phyloP scores from a whole-genome alignment of 2,329 filamentous ascomycete species.

The Colletotrichum endophyticum region DNA sequence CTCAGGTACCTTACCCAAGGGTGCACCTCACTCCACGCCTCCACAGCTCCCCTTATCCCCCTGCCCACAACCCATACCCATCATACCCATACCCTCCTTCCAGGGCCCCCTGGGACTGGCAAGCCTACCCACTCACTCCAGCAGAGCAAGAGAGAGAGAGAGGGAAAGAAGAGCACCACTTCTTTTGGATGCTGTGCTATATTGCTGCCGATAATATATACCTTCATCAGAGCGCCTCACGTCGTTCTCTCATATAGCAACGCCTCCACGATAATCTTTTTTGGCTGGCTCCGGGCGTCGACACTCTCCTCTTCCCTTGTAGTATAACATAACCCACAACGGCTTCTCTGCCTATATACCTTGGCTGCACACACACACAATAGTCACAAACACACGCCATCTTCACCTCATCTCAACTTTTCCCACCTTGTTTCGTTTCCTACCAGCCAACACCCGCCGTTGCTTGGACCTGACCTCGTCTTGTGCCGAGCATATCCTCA shows the following conservation, averaged over 20 bases:
- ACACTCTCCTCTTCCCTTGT: constrained; percentile 4
- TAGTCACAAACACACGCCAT: background rate
- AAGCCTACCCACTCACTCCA: background rate
- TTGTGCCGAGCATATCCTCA: constrained; percentile 2
- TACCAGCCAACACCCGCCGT: background rate
- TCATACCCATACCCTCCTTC: constrained; percentile 13
- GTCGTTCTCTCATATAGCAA: constrained; percentile 14
- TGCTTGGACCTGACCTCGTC: background rate
- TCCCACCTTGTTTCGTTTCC: constrained; percentile 17
- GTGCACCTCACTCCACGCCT: constrained; percentile 22
- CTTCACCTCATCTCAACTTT: constrained; percentile 17
- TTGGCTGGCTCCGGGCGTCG: constrained; percentile 10
- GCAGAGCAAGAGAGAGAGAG: background rate
- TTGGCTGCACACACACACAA: background rate
- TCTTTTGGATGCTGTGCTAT: constrained; percentile 23
- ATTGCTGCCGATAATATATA: constrained; percentile 27
- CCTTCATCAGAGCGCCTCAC: constrained; percentile 24
- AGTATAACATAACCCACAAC: constrained; percentile 13
- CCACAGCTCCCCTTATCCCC: constrained; percentile 22
- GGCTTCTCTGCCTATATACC: background rate
- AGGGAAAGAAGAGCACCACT: constrained; percentile 17
- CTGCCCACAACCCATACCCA: constrained; percentile 22
- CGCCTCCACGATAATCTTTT: constrained; percentile 21
- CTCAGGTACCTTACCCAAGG: constrained; percentile 19
- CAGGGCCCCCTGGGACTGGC: constrained; percentile 4